Percentiles rank a stretch among this genome's conserved stretches.
Conservation (phyloP, 176 grass and related monocot species). For the Carex kokanica region DNA sequence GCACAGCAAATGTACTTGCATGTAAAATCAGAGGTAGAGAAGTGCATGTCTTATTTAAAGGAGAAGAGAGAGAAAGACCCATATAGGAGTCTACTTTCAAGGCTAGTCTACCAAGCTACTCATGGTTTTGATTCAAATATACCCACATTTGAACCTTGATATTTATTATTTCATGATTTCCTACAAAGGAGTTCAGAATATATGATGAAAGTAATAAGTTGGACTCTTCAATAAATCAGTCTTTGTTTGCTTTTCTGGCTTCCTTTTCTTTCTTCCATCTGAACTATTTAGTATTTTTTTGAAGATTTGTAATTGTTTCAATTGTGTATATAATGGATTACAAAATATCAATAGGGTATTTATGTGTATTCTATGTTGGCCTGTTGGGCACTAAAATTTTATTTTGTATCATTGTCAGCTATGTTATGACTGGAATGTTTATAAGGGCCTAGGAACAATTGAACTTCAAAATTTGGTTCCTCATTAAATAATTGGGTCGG, state of each 20-base stretch:
- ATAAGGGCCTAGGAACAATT: neutral
- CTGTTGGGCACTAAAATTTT: neutral
- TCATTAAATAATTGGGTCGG: too few relatives aligned
- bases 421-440: neutral
- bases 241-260: neutral
- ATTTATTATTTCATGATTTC: neutral
- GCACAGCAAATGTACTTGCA: conserved; percentile 68
- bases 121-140: conserved; percentile 55
- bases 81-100: conserved; percentile 69
- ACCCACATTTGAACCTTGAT: conserved; percentile 84
- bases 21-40: conserved; percentile 76
- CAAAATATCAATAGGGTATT: too few relatives aligned
- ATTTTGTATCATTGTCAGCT: neutral
- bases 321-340: neutral
- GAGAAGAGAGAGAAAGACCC: conserved; percentile 79
- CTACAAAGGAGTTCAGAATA: neutral
- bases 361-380: neutral
- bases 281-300: neutral
- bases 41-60: conserved; percentile 61
- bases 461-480: too few relatives aligned
- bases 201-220: neutral
- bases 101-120: conserved; percentile 62
- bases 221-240: neutral
- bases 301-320: neutral
- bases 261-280: neutral